Base-by-base conservation (phyloP, 2,329 filamentous ascomycete genomes). In the Bipolaris zeicola region DNA sequence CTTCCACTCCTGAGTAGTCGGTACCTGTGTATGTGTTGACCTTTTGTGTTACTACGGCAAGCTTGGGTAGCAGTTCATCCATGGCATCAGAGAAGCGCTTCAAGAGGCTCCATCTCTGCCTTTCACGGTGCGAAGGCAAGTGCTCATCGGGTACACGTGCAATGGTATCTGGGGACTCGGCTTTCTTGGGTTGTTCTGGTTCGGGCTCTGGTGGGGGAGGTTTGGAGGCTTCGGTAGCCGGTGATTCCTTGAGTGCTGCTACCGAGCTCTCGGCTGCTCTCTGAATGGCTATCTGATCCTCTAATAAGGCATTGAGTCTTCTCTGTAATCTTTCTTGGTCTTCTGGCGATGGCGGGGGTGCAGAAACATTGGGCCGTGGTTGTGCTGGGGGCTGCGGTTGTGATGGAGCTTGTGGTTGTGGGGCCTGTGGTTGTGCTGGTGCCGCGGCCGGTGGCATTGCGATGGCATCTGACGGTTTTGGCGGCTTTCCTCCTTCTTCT, bases 21-120 rank as follows among this genome's bases (percentile, higher is more conserved):
- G 81, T 83, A 16, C 95, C 95, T 2, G 95, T 99, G 51, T 97
- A 86, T 69, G 93, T 91, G 77, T 97, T 99, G 77, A 99, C 85
- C 57, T 90, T 89, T 73, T 95, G 91, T 1, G 91, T 91, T 3
- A 93, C 93, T 49, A 89, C 85, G 62, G 96, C 89, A 43, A 96
- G 84, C 67, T 94, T 92, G 31, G 89, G 86, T 72, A 98, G 92
- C 18, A 97, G 76, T 62, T 91, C 88, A 79, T 99, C 95, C 91
- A 98, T 96, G 73, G 96, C 80, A 54, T 83, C 77, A 45, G 85
- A 86, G 73, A 95, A 86, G 52, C 83, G 81, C 65, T 86, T 87
- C 6, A 82, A 85, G 38, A 85, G 62, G 46, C 84, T 76, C 63
- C 84, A 87, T 73, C 86, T 77, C 49, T 82, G 81, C 14, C 77